Evolutionary conservation across 352 stramenopile species (phyloP), one percentile per base, ranked within the genome.

Genomic region (Phytophthora brassicae): DNA sequence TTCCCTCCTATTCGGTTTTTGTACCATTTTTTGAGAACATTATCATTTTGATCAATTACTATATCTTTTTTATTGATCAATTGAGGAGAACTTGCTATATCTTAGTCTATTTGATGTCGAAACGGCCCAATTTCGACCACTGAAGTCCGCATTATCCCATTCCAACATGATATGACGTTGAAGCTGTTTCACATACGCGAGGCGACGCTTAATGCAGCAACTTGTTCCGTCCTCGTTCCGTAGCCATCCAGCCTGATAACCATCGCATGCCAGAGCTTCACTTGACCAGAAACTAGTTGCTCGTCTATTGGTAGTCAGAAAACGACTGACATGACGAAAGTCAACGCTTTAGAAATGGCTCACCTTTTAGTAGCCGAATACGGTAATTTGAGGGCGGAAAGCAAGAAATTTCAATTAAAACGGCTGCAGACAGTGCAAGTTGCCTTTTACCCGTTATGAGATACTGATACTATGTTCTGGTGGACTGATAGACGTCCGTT

Each of bases 301-400:
- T n/a, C n/a, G n/a, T n/a, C n/a, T n/a, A n/a, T 4, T 26, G 38
- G 8, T 24, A 46, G 36, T 19, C 6, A 58, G 22, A 64, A 65
- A 60, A n/a, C 38, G 47, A 19, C 22, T 14, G n/a, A 20, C 12
- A 42, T 47, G 47, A 59, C 47, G 57, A 59, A 52, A 59, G 39
- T 16, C 20, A 29, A n/a, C n/a, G n/a, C n/a, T n/a, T n/a, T n/a
- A n/a, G n/a, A n/a, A n/a, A n/a, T n/a, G n/a, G n/a, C n/a, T n/a
- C n/a, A n/a, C n/a, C n/a, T n/a, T n/a, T n/a, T n/a, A n/a, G 26
- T 56, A 43, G 29, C 48, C 31, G 60, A 64, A 68, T 63, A 68
- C 51, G 44, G 43, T 41, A 12, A 29, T 41, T 39, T 35, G 22
- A 64, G 60, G 52, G 53, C 60, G 60, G 60, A 68, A 22, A 17